Evolutionary conservation across 202 grass and related monocot genomes (phyloP).

Genomic region (Saccharum hybrid): DNA sequence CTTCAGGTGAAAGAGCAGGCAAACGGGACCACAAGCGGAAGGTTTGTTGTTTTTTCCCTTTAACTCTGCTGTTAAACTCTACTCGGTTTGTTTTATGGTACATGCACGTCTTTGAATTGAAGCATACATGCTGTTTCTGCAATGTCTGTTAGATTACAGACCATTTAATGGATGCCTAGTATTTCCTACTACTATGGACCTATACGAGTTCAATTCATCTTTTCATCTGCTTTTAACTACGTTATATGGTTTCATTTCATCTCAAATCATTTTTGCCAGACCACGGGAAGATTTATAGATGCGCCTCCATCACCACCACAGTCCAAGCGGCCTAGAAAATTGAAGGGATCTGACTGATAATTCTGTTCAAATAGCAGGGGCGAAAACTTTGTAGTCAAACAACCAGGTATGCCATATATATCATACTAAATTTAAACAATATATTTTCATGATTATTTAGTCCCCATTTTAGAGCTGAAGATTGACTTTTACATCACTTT

Average conservation of each 20-base stretch:
- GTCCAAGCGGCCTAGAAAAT: conserved; percentile 89
- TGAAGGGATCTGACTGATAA: conserved; percentile 82
- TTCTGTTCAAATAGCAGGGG: not conserved
- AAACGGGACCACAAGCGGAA: conserved; percentile 97
- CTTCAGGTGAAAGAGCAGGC: conserved; percentile 76
- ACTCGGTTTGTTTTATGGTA: conserved; percentile 23
- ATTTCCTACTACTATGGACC: conserved; percentile 4
- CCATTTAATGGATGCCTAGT: not conserved
- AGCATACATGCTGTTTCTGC: not conserved
- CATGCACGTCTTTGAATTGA: conserved; percentile 1
- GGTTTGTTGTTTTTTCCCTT: conserved; percentile 54
- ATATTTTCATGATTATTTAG: not conserved
- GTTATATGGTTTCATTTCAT: conserved; percentile 11
- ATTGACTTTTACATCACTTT: not conserved
- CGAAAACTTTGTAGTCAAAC: conserved; percentile 1
- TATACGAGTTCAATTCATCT: not conserved
- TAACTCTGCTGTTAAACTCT: conserved; percentile 8
- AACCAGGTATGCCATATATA: conserved; percentile 33
- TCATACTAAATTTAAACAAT: conserved; percentile 3
- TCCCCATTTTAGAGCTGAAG: not conserved
- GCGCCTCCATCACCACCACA: conserved; percentile 83
- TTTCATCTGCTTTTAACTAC: not conserved
- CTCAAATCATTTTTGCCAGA: conserved; percentile 44
- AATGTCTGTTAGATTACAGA: not conserved
- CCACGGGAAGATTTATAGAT: conserved; percentile 76